phyloP scores from a whole-genome alignment of 495 filamentous ascomycete species.

The Tuber borchii region DNA sequence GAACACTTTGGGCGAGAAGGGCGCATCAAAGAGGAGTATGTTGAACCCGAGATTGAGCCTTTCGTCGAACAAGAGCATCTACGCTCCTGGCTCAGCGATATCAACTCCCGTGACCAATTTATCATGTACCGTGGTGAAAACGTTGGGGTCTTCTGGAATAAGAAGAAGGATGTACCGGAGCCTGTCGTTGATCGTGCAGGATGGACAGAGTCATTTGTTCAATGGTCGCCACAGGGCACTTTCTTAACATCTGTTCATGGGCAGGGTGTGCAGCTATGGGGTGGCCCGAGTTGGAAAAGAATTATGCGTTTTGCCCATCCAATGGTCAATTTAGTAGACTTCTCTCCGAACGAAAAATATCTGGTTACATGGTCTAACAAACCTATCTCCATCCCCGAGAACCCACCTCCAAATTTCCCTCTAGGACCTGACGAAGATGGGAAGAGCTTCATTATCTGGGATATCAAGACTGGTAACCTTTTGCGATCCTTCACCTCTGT shows the following conservation, averaged over 20 bases:
- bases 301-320: constrained; percentile 91
- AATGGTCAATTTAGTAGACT: constrained; percentile 89
- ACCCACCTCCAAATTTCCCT: constrained; percentile 58
- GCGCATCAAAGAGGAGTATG: constrained; percentile 82
- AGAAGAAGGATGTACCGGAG: constrained; percentile 84
- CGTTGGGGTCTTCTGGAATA: constrained; percentile 96
- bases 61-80: constrained; percentile 92
- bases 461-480: constrained; percentile 81
- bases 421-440: constrained; percentile 88
- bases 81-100: constrained; percentile 82
- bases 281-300: constrained; percentile 77
- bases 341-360: constrained; percentile 88
- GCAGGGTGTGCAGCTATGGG: constrained; percentile 95
- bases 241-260: constrained; percentile 90
- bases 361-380: constrained; percentile 92
- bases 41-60: constrained; percentile 63
- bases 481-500: constrained; percentile 86
- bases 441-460: constrained; percentile 99
- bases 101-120: constrained; percentile 84
- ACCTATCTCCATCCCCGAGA: constrained; percentile 82
- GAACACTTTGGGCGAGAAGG: constrained; percentile 93
- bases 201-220: constrained; percentile 96
- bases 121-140: constrained; percentile 82
- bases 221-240: constrained; percentile 94
- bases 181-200: constrained; percentile 78